Conservation (phyloP, 2,329 filamentous ascomycete genomes). For the Curvularia lunata region DNA sequence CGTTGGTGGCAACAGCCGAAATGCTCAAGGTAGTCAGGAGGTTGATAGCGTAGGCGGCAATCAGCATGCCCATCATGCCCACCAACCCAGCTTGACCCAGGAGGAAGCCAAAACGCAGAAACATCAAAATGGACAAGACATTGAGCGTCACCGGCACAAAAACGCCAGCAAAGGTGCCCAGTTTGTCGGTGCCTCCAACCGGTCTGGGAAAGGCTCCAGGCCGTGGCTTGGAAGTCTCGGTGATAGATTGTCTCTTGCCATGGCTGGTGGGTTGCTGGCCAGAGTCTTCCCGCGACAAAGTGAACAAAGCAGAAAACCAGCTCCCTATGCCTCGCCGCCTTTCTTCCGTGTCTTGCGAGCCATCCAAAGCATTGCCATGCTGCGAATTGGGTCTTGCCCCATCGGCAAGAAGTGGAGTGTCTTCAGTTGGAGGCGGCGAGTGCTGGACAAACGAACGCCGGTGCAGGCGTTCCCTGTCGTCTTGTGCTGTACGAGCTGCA, state of each 20-base stretch:
- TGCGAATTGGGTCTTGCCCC: conserved; percentile 23
- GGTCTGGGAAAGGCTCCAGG: conserved; percentile 50
- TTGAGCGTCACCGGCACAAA: conserved; percentile 90
- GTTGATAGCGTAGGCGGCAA: conserved; percentile 79
- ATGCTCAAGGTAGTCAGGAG: conserved; percentile 85
- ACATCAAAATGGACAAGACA: conserved; percentile 90
- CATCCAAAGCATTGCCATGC: conserved; percentile 15
- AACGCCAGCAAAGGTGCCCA: conserved; percentile 70
- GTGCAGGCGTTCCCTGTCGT: conserved; percentile 54
- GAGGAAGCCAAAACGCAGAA: conserved; percentile 84
- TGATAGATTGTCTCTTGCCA: conserved; percentile 32
- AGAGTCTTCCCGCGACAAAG: conserved; percentile 20
- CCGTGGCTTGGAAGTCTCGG: conserved; percentile 38
- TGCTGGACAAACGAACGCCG: conserved; percentile 46
- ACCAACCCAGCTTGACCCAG: conserved; percentile 79
- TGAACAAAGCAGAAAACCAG: conserved; percentile 36
- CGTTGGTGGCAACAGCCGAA: conserved; percentile 88
- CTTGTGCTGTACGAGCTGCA: conserved; percentile 53
- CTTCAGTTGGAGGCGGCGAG: conserved; percentile 39
- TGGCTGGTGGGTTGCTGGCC: conserved; percentile 14
- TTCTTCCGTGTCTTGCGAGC: conserved; percentile 4
- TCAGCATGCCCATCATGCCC: conserved; percentile 78
- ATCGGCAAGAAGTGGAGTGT: conserved; percentile 39
- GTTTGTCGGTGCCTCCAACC: conserved; percentile 62
- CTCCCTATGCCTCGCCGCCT: conserved; percentile 26